Conservation (phyloP, 257 asterid species). For the Penstemon davidsonii region DNA sequence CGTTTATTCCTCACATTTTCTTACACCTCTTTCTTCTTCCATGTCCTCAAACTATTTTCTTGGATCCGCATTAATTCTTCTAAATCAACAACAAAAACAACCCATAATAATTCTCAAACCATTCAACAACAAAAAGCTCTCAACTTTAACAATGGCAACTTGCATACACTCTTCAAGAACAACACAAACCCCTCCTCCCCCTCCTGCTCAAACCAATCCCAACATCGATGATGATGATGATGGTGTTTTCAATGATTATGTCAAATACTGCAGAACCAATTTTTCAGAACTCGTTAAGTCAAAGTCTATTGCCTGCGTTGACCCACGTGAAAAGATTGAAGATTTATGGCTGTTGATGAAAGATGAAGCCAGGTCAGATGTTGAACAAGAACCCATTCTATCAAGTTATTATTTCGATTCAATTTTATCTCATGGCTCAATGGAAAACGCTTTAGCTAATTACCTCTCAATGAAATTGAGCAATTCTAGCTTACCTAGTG, state of each 20-base stretch:
- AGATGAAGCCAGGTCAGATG: slow-evolving; percentile 49
- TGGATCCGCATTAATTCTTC: background rate
- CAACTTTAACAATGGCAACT: slow-evolving; percentile 10
- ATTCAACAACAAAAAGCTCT: background rate
- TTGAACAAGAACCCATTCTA: slow-evolving; percentile 42
- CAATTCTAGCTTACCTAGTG: slow-evolving; percentile 37
- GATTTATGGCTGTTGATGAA: slow-evolving; percentile 45
- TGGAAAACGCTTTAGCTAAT: slow-evolving; percentile 42
- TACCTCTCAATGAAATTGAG: slow-evolving; percentile 47
- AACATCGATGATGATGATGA: slow-evolving; percentile 34
- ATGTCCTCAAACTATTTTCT: background rate
- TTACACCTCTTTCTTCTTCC: background rate
- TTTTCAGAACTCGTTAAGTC: slow-evolving; percentile 20
- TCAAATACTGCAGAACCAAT: slow-evolving; percentile 32
- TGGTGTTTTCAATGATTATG: slow-evolving; percentile 12
- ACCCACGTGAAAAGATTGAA: slow-evolving; percentile 17
- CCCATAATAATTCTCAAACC: background rate
- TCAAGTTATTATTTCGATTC: slow-evolving; percentile 36
- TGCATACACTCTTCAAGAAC: background rate
- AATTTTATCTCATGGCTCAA: slow-evolving; percentile 39
- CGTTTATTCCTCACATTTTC: background rate
- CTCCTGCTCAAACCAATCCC: background rate
- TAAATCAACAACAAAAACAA: background rate
- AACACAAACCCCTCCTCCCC: background rate
- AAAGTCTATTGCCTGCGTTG: background rate